A percentile compares a stretch with the other conserved stretches of the same genome.
Conservation (phyloP, 2,329 filamentous ascomycete species). For the Ophiocordyceps polyrhachis-furcata region DNA sequence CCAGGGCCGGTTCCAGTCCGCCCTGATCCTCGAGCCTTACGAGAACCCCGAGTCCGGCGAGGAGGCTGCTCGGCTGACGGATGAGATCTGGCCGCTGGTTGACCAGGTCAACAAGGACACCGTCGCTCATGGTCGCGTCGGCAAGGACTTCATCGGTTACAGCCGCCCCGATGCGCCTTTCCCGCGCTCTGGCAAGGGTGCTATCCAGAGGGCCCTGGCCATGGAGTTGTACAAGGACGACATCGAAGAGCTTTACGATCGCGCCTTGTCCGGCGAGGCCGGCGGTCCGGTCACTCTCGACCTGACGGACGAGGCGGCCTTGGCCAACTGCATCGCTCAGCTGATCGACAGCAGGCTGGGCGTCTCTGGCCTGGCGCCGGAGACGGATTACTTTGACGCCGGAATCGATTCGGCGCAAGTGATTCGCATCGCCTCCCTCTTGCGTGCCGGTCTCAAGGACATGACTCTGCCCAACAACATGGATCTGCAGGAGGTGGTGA, state of each 20-base stretch:
- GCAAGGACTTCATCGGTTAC: conserved; percentile 18
- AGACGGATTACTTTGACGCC: conserved; percentile 18
- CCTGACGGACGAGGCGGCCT: conserved; percentile 5
- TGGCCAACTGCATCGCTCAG: conserved; percentile 9
- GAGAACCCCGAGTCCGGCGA: conserved; percentile 8
- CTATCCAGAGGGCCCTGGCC: conserved; percentile 20
- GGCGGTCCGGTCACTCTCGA: conserved; percentile 4
- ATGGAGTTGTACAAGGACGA: conserved; percentile 23
- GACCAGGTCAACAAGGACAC: conserved; percentile 22
- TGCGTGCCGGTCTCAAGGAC: conserved; percentile 7
- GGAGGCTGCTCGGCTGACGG: conserved; percentile 14
- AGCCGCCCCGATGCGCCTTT: conserved; percentile 23
- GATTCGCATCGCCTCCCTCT: conserved; percentile 6
- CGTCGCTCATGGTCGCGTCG: conserved; percentile 26
- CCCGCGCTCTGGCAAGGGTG: conserved; percentile 24
- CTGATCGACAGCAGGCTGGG: conserved; percentile 4
- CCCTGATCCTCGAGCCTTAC: conserved; percentile 25
- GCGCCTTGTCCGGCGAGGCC: conserved; percentile 3
- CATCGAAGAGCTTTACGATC: conserved; percentile 23
- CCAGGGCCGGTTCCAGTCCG: conserved; percentile 24
- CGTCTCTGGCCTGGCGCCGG: conserved; percentile 5
- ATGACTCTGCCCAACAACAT: conserved; percentile 2
- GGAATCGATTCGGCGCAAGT: conserved; percentile 23
- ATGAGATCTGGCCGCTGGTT: conserved; percentile 23
- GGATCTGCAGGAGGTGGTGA: conserved; percentile 1